Percentiles rank a stretch among this genome's conserved stretches.
Evolutionary conservation across 2,329 filamentous ascomycete genomes (phyloP).

Genomic region (Dryadomyces quercivorus): DNA sequence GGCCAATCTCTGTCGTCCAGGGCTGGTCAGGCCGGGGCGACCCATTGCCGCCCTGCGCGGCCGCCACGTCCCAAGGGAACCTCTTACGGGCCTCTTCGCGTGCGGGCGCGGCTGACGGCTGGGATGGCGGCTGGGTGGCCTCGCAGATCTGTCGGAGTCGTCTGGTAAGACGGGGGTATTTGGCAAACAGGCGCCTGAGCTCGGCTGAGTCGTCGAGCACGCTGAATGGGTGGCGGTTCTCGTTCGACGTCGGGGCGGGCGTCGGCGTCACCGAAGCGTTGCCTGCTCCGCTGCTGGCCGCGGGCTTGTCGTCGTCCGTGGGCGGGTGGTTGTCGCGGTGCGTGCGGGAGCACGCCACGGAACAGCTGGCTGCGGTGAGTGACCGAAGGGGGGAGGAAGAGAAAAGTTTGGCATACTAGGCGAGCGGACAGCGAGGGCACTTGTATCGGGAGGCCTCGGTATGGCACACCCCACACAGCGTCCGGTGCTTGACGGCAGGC

Average conservation of each 20-base stretch:
- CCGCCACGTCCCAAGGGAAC: neutral
- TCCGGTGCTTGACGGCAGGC: slow-evolving; percentile 9
- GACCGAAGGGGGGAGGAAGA: neutral
- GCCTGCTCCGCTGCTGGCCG: neutral
- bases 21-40: slow-evolving; percentile 12
- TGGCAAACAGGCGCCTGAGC: slow-evolving; percentile 36
- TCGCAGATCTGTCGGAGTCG: slow-evolving; percentile 36
- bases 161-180: slow-evolving; percentile 36
- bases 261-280: neutral
- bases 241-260: neutral
- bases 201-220: slow-evolving; percentile 37
- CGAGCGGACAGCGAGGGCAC: slow-evolving; percentile 43
- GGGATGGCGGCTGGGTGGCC: slow-evolving; percentile 34
- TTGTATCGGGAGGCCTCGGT: slow-evolving; percentile 45
- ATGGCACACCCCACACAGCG: slow-evolving; percentile 42
- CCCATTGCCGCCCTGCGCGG: neutral
- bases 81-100: slow-evolving; percentile 3
- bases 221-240: slow-evolving; percentile 30
- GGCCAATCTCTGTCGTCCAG: slow-evolving; percentile 48
- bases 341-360: slow-evolving; percentile 36
- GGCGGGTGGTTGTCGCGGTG: slow-evolving; percentile 20
- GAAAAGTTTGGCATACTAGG: slow-evolving; percentile 36
- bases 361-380: slow-evolving; percentile 33
- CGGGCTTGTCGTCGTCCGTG: slow-evolving; percentile 6
- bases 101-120: slow-evolving; percentile 11